phyloP scores from a whole-genome alignment of 768 basidiomycete genomes.

The Suillus placidus region DNA sequence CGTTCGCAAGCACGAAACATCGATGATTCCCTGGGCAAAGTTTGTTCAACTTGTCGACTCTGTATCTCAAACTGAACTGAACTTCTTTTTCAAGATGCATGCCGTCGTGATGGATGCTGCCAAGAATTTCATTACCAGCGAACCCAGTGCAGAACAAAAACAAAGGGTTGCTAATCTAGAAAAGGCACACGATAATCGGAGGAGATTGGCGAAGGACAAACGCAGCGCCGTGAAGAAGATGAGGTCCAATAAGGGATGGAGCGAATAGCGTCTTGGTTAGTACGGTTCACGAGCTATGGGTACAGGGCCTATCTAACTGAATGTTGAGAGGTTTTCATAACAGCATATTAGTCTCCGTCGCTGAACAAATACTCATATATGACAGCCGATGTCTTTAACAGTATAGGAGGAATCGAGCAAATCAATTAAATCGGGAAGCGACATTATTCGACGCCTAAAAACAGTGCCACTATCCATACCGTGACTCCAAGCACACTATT shows the following conservation, averaged over 20 bases:
- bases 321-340: not conserved
- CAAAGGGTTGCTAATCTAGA: slow-evolving; percentile 27
- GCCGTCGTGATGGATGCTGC: slow-evolving; percentile 27
- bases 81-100: slow-evolving; percentile 27
- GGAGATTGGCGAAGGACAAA: slow-evolving; percentile 30
- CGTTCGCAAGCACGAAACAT: slow-evolving; percentile 82
- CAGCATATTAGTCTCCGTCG: not conserved
- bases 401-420: not conserved
- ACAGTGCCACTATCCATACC: not conserved
- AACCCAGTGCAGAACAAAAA: slow-evolving; percentile 28
- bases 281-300: not conserved
- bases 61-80: not conserved
- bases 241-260: slow-evolving; percentile 32
- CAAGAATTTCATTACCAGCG: slow-evolving; percentile 23
- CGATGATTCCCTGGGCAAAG: slow-evolving; percentile 72
- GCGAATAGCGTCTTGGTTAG: not conserved
- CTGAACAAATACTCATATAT: not conserved
- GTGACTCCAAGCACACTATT: not conserved
- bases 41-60: slow-evolving; percentile 24
- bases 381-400: not conserved
- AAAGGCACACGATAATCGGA: slow-evolving; percentile 23
- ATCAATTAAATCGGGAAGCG: not conserved
- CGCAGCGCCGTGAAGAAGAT: slow-evolving; percentile 28
- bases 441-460: not conserved
- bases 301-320: not conserved